These are phyloP conservation scores for Sugiyamaella pinicola DNA, from an alignment of 1,139 yeast species.

Conservation along the genomic window DNA sequence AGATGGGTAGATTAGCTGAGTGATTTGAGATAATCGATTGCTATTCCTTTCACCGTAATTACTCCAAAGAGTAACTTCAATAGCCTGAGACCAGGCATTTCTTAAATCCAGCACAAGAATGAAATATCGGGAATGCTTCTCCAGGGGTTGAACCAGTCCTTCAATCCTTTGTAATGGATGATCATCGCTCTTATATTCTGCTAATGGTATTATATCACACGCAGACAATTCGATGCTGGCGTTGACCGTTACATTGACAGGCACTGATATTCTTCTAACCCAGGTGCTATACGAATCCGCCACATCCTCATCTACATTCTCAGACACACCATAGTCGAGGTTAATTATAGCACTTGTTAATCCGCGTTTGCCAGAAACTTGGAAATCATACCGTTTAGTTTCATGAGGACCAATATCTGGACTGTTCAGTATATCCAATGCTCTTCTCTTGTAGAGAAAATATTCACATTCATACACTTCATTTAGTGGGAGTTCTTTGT, in stretches of 20 bases:
- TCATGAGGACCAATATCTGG: constrained; percentile 33
- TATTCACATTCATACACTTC: constrained; percentile 80
- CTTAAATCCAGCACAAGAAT: constrained; percentile 55
- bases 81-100: constrained; percentile 59
- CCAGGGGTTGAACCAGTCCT: constrained; percentile 18
- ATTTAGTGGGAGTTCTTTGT: constrained; percentile 53
- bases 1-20: constrained; percentile 48
- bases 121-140: constrained; percentile 9
- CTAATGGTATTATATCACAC: constrained; percentile 64
- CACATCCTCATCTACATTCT: constrained; percentile 6
- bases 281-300: constrained; percentile 38
- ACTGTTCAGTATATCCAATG: constrained; percentile 47
- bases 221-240: constrained; percentile 74
- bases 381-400: constrained; percentile 51
- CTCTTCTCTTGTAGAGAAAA: constrained; percentile 58
- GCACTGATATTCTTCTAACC: constrained; percentile 60
- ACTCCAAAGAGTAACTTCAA: constrained; percentile 44
- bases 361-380: constrained; percentile 71
- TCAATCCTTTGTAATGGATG: constrained; percentile 22
- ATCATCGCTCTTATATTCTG: constrained; percentile 18
- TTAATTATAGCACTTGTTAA: constrained; percentile 66
- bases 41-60: constrained; percentile 41
- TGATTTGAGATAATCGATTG: constrained; percentile 31
- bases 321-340: constrained; percentile 61
- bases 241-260: constrained; percentile 66